Conservation (phyloP, 1,139 yeast species). For the Sugiyamaella japonica region DNA sequence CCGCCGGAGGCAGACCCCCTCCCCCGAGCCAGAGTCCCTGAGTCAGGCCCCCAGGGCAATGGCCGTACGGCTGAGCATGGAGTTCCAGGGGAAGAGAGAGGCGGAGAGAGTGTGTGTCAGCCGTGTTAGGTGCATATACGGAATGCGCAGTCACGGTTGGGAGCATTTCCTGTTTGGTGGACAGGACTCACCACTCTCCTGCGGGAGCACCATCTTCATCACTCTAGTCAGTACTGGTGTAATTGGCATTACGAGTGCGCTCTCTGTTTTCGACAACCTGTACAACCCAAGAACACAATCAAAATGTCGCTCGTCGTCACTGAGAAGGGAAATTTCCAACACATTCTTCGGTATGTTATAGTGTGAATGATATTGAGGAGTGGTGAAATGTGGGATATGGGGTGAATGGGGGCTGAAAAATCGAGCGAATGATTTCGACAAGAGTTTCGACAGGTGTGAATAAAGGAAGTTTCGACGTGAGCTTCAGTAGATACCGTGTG, state of each 20-base stretch:
- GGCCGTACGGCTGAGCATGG: too few relatives aligned
- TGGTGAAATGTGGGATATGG: background rate
- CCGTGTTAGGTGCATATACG: background rate
- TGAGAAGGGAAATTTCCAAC: conserved; percentile 99
- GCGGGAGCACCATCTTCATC: too few relatives aligned
- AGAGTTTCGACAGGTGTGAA: too few relatives aligned
- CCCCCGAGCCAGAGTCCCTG: too few relatives aligned
- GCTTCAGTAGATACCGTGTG: too few relatives aligned
- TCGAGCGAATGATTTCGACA: too few relatives aligned
- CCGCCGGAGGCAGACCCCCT: too few relatives aligned
- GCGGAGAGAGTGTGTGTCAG: too few relatives aligned
- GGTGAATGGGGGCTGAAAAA: background rate
- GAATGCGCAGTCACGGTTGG: background rate
- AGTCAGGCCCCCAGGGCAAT: too few relatives aligned
- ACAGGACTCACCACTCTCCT: background rate
- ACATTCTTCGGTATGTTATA: conserved; percentile 94
- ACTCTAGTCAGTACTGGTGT: too few relatives aligned
- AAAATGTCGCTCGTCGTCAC: conserved; percentile 96
- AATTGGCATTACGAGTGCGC: background rate
- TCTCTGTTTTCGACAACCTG: conserved; percentile 13
- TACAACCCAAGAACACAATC: conserved; percentile 1
- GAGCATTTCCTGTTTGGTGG: background rate
- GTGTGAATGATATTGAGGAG: background rate
- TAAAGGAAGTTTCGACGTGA: too few relatives aligned
- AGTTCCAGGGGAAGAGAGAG: too few relatives aligned